A percentile compares a stretch with the other conserved stretches of the same genome.
These are phyloP conservation scores for Ceratobasidium papillatum DNA, from an alignment of 1,284 basidiomycete species.

Conservation along the genomic window DNA sequence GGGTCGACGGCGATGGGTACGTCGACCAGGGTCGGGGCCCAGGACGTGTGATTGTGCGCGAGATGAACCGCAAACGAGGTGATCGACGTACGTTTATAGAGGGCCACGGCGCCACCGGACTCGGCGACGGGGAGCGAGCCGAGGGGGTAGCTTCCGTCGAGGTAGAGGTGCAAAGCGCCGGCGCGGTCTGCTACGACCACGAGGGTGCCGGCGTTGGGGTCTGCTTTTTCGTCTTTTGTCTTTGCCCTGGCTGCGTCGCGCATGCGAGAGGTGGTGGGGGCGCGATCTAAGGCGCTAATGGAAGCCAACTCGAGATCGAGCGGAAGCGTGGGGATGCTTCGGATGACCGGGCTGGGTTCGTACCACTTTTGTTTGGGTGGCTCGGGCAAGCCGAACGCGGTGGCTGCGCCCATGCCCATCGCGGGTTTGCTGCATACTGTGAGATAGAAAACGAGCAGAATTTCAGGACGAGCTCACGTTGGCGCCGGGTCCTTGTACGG, in stretches of 20 bases:
- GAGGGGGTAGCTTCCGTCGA: conserved; percentile 83
- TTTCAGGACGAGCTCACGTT: background rate
- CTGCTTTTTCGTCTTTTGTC: conserved; percentile 58
- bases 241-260: conserved; percentile 50
- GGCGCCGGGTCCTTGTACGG: conserved; percentile 48
- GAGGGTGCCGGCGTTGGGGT: conserved; percentile 68
- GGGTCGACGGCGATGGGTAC: conserved; percentile 67
- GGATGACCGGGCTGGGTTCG: conserved; percentile 64
- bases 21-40: conserved; percentile 61
- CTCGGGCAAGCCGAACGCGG: conserved; percentile 36
- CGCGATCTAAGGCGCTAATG: conserved; percentile 53
- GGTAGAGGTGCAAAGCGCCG: conserved; percentile 68
- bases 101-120: conserved; percentile 46
- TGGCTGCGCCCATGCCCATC: conserved; percentile 23
- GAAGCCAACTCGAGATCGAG: conserved; percentile 66
- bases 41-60: conserved; percentile 49
- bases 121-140: conserved; percentile 63
- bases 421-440: conserved; percentile 25
- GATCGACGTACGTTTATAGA: conserved; percentile 28
- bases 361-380: conserved; percentile 50
- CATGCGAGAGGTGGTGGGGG: conserved; percentile 32
- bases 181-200: conserved; percentile 65
- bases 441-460: background rate
- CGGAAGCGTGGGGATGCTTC: conserved; percentile 71
- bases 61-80: conserved; percentile 37